Percentiles rank a stretch among this genome's conserved stretches.
phyloP scores from a whole-genome alignment of 2,329 filamentous ascomycete species.

The Zymoseptoria crescenta region DNA sequence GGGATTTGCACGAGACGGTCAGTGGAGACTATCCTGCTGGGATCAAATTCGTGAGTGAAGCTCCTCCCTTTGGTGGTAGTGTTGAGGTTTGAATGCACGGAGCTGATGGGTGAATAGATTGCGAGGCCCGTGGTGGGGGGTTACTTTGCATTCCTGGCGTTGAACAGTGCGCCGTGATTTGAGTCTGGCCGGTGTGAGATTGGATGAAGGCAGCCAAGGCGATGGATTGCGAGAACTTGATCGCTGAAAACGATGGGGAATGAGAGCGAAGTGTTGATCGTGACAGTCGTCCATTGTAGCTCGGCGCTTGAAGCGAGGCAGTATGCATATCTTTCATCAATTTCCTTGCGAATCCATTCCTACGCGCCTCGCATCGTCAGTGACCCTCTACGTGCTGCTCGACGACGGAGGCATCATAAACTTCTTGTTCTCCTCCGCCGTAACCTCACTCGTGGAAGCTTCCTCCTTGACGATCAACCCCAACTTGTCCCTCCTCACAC shows the following conservation, averaged over 20 bases:
- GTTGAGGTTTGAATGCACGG: background rate
- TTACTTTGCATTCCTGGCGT: constrained; percentile 41
- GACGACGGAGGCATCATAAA: constrained; percentile 17
- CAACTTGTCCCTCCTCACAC: constrained; percentile 57
- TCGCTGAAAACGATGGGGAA: no score
- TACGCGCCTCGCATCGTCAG: no score
- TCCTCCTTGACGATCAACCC: constrained; percentile 63
- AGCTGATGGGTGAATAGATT: background rate
- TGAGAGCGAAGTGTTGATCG: no score
- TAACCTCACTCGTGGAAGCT: constrained; percentile 58
- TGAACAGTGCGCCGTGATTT: constrained; percentile 23
- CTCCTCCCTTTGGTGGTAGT: background rate
- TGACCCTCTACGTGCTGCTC: background rate
- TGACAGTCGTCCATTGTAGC: no score
- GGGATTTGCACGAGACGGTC: constrained; percentile 46
- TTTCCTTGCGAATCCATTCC: no score
- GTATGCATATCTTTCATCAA: no score
- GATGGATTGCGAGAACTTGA: background rate
- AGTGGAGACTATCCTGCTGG: constrained; percentile 30
- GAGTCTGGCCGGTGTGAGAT: constrained; percentile 1
- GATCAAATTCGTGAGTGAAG: constrained; percentile 36
- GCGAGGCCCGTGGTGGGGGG: constrained; percentile 46
- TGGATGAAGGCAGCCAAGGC: background rate
- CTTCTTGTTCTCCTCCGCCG: constrained; percentile 57
- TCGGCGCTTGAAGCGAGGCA: no score